Percentiles rank a stretch among this genome's conserved stretches.
Conservation (phyloP, 2,329 filamentous ascomycete species). For the Lithohypha guttulata region DNA sequence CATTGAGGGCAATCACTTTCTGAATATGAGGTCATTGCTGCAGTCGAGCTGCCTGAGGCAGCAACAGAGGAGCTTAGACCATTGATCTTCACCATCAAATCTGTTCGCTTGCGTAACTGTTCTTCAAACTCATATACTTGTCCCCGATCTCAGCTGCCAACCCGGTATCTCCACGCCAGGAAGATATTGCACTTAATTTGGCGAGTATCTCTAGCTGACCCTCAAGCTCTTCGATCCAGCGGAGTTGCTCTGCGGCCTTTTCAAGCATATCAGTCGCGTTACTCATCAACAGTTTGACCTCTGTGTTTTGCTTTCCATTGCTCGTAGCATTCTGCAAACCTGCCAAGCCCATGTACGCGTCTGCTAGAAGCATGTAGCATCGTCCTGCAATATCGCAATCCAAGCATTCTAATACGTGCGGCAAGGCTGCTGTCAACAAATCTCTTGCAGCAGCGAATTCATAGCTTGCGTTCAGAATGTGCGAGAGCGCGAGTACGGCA, state of each 20-base stretch:
- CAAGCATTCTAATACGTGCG: slow-evolving; percentile 63
- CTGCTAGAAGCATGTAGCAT: slow-evolving; percentile 60
- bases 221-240: slow-evolving; percentile 54
- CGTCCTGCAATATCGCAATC: slow-evolving; percentile 51
- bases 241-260: slow-evolving; percentile 53
- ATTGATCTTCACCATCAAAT: slow-evolving; percentile 5
- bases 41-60: too few relatives aligned
- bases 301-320: not conserved
- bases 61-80: not conserved
- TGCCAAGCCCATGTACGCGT: slow-evolving; percentile 69
- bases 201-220: slow-evolving; percentile 69
- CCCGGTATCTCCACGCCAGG: slow-evolving; percentile 53
- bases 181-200: slow-evolving; percentile 70
- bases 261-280: slow-evolving; percentile 52
- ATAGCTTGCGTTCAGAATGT: slow-evolving; percentile 56
- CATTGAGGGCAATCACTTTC: too few relatives aligned
- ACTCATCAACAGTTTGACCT: slow-evolving; percentile 45
- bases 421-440: slow-evolving; percentile 59
- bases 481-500: slow-evolving; percentile 55
- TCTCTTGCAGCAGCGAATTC: slow-evolving; percentile 59
- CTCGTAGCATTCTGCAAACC: slow-evolving; percentile 38
- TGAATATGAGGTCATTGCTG: too few relatives aligned
- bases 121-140: slow-evolving; percentile 51
- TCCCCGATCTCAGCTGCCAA: slow-evolving; percentile 54
- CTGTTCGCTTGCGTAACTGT: slow-evolving; percentile 25